Conservation (phyloP, 2,329 filamentous ascomycete genomes). For the Colletotrichum incanum region DNA sequence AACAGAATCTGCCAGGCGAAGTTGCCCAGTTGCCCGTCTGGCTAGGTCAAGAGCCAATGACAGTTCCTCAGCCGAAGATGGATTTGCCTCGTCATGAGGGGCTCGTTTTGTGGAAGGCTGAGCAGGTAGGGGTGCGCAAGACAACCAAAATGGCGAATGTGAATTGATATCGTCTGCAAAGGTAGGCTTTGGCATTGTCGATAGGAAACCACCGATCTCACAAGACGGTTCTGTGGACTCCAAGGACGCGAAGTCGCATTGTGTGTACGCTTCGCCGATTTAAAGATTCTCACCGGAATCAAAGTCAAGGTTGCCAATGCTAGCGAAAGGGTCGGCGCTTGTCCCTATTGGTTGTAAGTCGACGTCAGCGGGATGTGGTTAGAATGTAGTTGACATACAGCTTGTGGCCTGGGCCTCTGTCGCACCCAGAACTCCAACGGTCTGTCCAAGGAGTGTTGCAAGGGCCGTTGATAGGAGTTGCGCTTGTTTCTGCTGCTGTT, state of each 20-base stretch:
- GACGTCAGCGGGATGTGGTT: neutral
- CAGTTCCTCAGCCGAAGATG: neutral
- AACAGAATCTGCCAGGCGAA: neutral
- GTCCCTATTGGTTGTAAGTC: neutral
- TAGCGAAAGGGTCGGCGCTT: neutral
- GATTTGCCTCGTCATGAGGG: neutral
- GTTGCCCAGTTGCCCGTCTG: neutral
- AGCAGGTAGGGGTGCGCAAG: neutral
- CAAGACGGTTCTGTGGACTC: neutral
- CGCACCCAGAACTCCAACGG: neutral
- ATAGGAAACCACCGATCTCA: neutral
- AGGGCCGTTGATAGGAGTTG: neutral
- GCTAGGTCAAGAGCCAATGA: neutral
- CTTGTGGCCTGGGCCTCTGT: conserved; percentile 12
- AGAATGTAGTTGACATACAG: conserved; percentile 4
- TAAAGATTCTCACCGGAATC: neutral
- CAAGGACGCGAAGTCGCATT: neutral
- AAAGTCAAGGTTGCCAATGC: neutral
- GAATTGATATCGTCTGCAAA: neutral
- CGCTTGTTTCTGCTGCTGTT: neutral
- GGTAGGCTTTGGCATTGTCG: neutral
- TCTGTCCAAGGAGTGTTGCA: neutral
- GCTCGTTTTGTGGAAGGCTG: neutral
- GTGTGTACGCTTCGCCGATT: neutral
- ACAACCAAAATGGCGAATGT: neutral